Evolutionary conservation across 768 basidiomycete species (phyloP), one percentile per base, ranked within the genome.

Genomic region (Xerocomellus dryophilus): DNA sequence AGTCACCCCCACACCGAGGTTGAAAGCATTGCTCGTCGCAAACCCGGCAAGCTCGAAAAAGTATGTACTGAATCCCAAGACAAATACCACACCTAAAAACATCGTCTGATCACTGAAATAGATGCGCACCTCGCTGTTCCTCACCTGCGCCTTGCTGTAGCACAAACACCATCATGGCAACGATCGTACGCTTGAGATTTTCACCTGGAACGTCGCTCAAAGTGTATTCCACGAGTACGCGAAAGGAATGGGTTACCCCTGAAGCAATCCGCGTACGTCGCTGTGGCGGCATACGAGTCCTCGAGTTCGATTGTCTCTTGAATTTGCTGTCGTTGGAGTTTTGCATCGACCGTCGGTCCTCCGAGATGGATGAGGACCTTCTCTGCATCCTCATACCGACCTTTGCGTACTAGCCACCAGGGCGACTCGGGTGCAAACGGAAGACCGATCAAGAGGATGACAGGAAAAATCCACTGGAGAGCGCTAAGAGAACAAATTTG

Each of bases 41-140:
- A 73, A 71, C 23, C 71, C 68, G 14, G 71, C 64, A 34, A 73
- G 72, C 53, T 73, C 69, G 35, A 73, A 72, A 55, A 73, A 72
- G 63, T 72, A 73, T 43, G 63, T 64, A 14, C 66, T 65, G 46
- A 46, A 68, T n/a, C 64, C 62, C 48, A 67, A 49, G 7, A 67
- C 59, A 47, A 68, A 69, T 31, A 62, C 58, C 2, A 66, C 62
- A 31, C 67, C 67, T 67, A 20, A 40, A 38, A 42, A 44, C 20
- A 38, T 17, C 1, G 14, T 40, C 9, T 14, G 15, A 3, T 44
- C 39, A 41, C 11, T n/a, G 1, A 20, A 8, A 23, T 15, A 11
- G 11, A 32, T 4, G 3, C 1, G 5, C 2, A n/a, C 7, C 7
- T n/a, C 7, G 8, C 0, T 14, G 8, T 46, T 12, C 9, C 50